Evolutionary conservation across 352 stramenopile genomes (phyloP), one percentile per base, ranked within the genome.

Genomic region (Pythium monospermum): DNA sequence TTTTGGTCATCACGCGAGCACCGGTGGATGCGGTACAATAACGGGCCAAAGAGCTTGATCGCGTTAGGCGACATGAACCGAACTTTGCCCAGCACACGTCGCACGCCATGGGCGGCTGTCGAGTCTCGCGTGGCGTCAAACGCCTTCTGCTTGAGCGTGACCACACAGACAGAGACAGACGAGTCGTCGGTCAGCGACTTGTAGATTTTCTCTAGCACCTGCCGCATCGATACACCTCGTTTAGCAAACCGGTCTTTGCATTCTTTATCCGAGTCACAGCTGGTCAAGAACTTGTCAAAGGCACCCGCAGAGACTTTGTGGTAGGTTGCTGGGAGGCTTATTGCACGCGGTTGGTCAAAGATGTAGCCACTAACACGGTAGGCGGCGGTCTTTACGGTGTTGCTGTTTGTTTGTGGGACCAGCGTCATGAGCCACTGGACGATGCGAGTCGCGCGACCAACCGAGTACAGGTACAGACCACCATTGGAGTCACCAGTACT

Each of bases 21-120:
- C 13, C 50, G 50, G 16, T 58, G 32, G 5, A 51, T 22, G 8
- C 50, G 40, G 27, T 58, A 58, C 6, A 58, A 30, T 33, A 58
- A 18, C 41, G 50, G 40, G 7, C 40, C 31, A 31, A 26, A 10
- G n/a, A 49, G 27, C 41, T 51, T 58, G 19, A 49, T 23, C 4
- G 22, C 32, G 6, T 13, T 30, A 18, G 11, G 18, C 1, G 3
- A n/a, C n/a, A n/a, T 6, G 25, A 4, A 26, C 19, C 46, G 33
- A 3, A 44, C 10, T 27, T 2, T 13, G 3, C 40, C 41, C 4
- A 58, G 26, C 23, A 51, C 45, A 1, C 50, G 50, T 4, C 41
- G 19, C 12, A 44, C 18, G 10, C 50, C 50, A 26, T 58, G 50
- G n/a, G 50, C 37, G 1, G 33, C 32, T 19, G 37, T 46, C n/a